Evolutionary conservation across 2,329 filamentous ascomycete genomes (phyloP), one percentile per base, ranked within the genome.

Genomic region (Talaromyces rugulosus): DNA sequence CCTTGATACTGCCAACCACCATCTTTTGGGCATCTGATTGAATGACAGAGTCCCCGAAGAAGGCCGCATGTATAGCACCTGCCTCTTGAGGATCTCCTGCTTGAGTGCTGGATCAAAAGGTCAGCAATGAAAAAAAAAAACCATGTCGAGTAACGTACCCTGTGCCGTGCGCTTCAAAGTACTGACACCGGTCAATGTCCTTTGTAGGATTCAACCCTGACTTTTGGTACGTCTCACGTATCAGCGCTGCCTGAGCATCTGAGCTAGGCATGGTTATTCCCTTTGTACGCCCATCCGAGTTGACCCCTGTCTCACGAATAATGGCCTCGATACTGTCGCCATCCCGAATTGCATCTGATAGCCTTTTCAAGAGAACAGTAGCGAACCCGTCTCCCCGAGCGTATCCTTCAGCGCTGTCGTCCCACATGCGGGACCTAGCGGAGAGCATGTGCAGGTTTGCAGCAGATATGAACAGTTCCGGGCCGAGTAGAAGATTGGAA

Each of bases 331-430:
- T 77, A 5, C 70, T 63, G 57, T 82, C 78, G 1, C 73, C 73
- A 63, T 81, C 77, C 0, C 56, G 66, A 2, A 85, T 56, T 0
- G 85, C 85, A 1, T 76, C 68, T 3, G 66, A 69, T 0, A 86
- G 67, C 0, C 69, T 72, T 68, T 86, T 86, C 0, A 87, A 62
- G 0, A 86, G 69, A 0, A 87, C 63, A 0, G 74, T 69, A 0
- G 77, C 77, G 14, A 83, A 70, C 2, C 82, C 83, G 58, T 86
- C 84, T 6, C 80, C 82, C 1, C 82, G 76, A 27, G 75, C 81
- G 68, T 77, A 83, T 6, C 82, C 83, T 64, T 82, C 70, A 0
- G 78, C 83, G 0, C 64, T 67, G 0, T 66, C 67, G 66, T 78
- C 77, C 4, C 67, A 1, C 72, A 52, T 31, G 14, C 31, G 14